Evolutionary conservation across 306 rosid genomes (phyloP).

Genomic region (Ammopiptanthus mongolicus): DNA sequence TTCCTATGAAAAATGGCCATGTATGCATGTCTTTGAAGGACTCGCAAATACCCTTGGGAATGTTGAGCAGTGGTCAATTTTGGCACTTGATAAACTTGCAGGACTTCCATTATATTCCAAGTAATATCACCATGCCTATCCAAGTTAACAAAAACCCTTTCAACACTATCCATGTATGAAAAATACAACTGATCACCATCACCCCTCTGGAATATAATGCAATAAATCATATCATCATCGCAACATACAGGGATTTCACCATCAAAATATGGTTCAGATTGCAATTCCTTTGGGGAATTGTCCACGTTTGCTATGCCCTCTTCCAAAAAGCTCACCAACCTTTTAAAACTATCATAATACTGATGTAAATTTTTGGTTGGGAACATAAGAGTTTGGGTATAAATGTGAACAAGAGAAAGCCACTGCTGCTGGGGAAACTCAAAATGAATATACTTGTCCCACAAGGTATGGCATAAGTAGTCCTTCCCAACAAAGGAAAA

Average conservation of each 20-base stretch:
- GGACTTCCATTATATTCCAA: too few relatives aligned
- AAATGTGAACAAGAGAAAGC: constrained; percentile 66
- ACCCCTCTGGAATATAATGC: too few relatives aligned
- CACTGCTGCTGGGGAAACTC: constrained; percentile 79
- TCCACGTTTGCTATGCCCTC: constrained; percentile 46
- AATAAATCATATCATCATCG: constrained; percentile 40
- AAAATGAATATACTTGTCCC: constrained; percentile 84
- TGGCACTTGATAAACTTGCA: too few relatives aligned
- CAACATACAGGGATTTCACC: constrained; percentile 33
- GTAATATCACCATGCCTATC: too few relatives aligned
- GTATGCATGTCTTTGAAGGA: too few relatives aligned
- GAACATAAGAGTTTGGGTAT: constrained; percentile 67
- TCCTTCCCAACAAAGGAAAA: constrained; percentile 84
- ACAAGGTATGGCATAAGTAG: constrained; percentile 63
- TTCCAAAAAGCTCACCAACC: constrained; percentile 54
- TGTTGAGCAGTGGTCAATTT: too few relatives aligned
- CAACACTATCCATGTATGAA: too few relatives aligned
- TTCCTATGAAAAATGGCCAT: too few relatives aligned
- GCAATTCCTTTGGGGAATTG: constrained; percentile 30
- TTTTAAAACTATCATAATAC: constrained; percentile 66
- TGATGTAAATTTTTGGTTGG: constrained; percentile 75
- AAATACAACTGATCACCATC: too few relatives aligned
- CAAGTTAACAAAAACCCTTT: too few relatives aligned
- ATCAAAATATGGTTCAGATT: constrained; percentile 41
- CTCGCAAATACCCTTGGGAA: too few relatives aligned